phyloP scores from a whole-genome alignment of 768 basidiomycete species.

The Collybia sordida region DNA sequence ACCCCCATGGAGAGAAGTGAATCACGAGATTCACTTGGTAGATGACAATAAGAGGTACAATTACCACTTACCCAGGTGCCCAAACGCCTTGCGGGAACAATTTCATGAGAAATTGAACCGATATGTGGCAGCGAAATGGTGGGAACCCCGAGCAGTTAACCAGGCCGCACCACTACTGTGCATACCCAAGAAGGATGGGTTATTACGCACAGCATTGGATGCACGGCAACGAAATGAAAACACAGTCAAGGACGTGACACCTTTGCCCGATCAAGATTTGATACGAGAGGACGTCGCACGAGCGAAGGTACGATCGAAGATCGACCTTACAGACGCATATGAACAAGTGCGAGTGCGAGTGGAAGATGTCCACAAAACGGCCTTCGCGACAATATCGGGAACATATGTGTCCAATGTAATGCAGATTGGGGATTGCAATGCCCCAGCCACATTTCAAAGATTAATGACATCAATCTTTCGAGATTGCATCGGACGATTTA shows the following conservation, averaged over 20 bases:
- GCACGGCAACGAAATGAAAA: slow-evolving; percentile 37
- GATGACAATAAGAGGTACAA: slow-evolving; percentile 29
- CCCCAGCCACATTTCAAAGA: slow-evolving; percentile 42
- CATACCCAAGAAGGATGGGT: slow-evolving; percentile 31
- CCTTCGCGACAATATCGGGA: slow-evolving; percentile 35
- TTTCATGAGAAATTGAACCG: slow-evolving; percentile 29
- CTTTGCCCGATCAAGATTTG: slow-evolving; percentile 38
- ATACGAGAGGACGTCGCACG: slow-evolving; percentile 29
- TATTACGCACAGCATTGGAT: slow-evolving; percentile 33
- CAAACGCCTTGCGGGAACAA: slow-evolving; percentile 22
- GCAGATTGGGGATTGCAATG: slow-evolving; percentile 47
- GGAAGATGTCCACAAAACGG: slow-evolving; percentile 27
- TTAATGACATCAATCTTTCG: slow-evolving; percentile 41
- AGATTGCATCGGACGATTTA: slow-evolving; percentile 32
- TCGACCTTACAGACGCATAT: slow-evolving; percentile 41
- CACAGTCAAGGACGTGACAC: slow-evolving; percentile 36
- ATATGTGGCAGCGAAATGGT: slow-evolving; percentile 34
- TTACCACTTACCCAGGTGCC: slow-evolving; percentile 30
- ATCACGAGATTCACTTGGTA: slow-evolving; percentile 37
- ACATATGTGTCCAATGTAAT: slow-evolving; percentile 38
- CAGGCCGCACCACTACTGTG: slow-evolving; percentile 32
- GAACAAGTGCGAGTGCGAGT: slow-evolving; percentile 36
- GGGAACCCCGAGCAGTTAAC: slow-evolving; percentile 18
- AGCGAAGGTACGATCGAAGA: slow-evolving; percentile 32
- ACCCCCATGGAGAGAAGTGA: slow-evolving; percentile 33